Conservation (phyloP, 805 yeast genomes). For the Metschnikowia colocasiae region DNA sequence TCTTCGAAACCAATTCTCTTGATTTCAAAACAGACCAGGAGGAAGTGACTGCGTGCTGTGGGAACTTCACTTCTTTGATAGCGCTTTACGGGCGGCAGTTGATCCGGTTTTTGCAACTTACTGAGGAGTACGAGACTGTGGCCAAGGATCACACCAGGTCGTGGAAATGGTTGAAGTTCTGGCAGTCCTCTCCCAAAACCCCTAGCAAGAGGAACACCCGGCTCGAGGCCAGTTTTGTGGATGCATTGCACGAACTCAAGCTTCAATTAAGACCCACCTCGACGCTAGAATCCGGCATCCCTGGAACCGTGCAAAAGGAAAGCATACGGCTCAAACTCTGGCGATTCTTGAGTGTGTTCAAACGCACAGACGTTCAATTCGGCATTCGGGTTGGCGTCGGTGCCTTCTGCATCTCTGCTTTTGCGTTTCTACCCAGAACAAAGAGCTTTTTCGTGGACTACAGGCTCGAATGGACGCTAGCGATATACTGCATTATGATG, state of each 20-base stretch:
- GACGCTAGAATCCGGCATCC: not conserved
- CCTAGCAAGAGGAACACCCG: constrained; percentile 5
- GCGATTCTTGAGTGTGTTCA: constrained; percentile 48
- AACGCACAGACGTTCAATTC: constrained; percentile 68
- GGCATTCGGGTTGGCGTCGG: constrained; percentile 80
- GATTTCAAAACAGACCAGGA: constrained; percentile 59
- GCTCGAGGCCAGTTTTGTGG: constrained; percentile 17
- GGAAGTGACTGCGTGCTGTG: constrained; percentile 81
- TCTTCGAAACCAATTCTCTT: constrained; percentile 40
- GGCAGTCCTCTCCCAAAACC: constrained; percentile 31
- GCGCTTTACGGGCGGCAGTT: constrained; percentile 62
- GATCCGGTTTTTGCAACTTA: constrained; percentile 40
- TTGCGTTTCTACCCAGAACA: constrained; percentile 63
- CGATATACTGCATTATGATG: constrained; percentile 81
- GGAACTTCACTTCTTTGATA: constrained; percentile 66
- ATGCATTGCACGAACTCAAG: constrained; percentile 19
- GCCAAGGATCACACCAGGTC: constrained; percentile 24
- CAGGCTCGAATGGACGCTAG: constrained; percentile 83
- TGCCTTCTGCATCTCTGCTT: constrained; percentile 57
- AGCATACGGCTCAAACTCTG: constrained; percentile 33
- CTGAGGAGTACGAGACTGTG: constrained; percentile 38
- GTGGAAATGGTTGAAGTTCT: constrained; percentile 54
- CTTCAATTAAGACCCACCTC: constrained; percentile 11
- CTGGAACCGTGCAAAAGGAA: constrained; percentile 1
- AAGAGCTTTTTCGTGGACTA: constrained; percentile 54